Conservation (phyloP, 1,284 basidiomycete species). For the Phellopilus nigrolimitatus region DNA sequence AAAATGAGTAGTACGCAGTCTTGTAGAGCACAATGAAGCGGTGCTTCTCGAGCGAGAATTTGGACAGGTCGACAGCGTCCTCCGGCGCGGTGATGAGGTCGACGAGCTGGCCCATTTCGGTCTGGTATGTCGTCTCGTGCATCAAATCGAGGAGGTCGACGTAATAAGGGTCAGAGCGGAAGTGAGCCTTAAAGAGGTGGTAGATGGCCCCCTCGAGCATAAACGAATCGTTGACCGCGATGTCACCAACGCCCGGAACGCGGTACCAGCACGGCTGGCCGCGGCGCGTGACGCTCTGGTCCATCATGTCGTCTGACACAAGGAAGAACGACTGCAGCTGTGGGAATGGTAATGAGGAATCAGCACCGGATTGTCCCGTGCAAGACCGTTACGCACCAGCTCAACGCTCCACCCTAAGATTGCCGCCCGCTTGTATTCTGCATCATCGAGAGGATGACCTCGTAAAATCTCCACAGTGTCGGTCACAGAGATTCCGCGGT, state of each 20-base stretch:
- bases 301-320: conserved; percentile 99
- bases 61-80: conserved; percentile 79
- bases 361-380: background rate
- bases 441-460: conserved; percentile 60
- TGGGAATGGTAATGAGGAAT: background rate
- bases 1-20: conserved; percentile 99
- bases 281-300: conserved; percentile 88
- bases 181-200: conserved; percentile 84
- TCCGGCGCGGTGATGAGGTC: conserved; percentile 96
- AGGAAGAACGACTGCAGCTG: conserved; percentile 98
- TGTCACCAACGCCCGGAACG: conserved; percentile 69
- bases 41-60: conserved; percentile 84
- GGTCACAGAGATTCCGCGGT: conserved; percentile 91
- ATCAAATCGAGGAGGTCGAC: conserved; percentile 88
- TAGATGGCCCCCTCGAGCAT: conserved; percentile 97
- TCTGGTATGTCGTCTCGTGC: conserved; percentile 89
- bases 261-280: conserved; percentile 98
- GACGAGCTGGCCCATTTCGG: conserved; percentile 94
- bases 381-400: conserved; percentile 53
- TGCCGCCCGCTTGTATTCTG: conserved; percentile 88
- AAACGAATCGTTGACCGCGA: conserved; percentile 96
- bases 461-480: conserved; percentile 91
- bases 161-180: conserved; percentile 80
- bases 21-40: conserved; percentile 96
- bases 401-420: conserved; percentile 96